A percentile compares a stretch with the other conserved stretches of the same genome.
Conservation (phyloP, 371 early-diverging fungal species). For the Mortierella sp. region DNA sequence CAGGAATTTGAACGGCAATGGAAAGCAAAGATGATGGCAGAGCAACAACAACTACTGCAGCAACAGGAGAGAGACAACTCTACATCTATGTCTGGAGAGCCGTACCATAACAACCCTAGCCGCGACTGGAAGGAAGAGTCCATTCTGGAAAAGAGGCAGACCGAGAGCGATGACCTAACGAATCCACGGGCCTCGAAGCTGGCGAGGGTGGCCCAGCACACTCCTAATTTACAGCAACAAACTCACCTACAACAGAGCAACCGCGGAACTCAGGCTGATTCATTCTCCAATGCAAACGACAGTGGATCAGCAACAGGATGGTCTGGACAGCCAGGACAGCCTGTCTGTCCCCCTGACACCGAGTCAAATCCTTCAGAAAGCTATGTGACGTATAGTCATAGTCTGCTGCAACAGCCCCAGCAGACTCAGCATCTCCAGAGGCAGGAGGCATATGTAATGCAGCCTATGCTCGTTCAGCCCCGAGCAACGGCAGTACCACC, state of each 20-base stretch:
- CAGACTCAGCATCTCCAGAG: constrained; percentile 15
- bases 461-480: constrained; percentile 16
- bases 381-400: constrained; percentile 14
- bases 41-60: constrained; percentile 7
- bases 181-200: constrained; percentile 22
- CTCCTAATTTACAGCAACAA: background rate
- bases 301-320: background rate
- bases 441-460: constrained; percentile 14
- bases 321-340: constrained; percentile 1
- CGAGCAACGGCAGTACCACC: no score
- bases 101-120: background rate
- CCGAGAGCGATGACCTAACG: constrained; percentile 11
- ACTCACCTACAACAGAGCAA: background rate
- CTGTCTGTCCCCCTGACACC: background rate
- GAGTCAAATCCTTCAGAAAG: background rate
- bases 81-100: background rate
- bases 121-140: background rate
- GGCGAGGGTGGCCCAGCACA: constrained; percentile 8
- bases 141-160: constrained; percentile 20
- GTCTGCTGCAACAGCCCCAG: constrained; percentile 11
- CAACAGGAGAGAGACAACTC: background rate
- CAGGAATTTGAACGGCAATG: constrained; percentile 48
- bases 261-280: background rate
- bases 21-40: constrained; percentile 27
- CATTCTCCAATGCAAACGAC: background rate